Conservation (phyloP, 495 filamentous ascomycete genomes). For the Hypoxylon lienhwacheense region DNA sequence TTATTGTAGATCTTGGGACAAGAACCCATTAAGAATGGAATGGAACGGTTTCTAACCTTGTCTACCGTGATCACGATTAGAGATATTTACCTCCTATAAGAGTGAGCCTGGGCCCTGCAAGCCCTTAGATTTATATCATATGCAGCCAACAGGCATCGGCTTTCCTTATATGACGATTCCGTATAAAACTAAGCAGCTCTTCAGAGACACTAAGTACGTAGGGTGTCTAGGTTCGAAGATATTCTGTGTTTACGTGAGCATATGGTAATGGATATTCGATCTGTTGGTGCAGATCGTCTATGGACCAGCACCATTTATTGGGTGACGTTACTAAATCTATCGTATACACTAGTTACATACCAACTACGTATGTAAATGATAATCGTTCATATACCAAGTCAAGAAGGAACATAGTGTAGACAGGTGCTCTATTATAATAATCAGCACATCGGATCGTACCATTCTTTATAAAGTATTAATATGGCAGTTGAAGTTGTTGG, state of each 20-base stretch:
- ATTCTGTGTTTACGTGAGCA: not conserved
- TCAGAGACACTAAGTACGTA: too few relatives aligned
- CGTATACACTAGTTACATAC: constrained; percentile 4
- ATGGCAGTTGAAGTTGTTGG: constrained; percentile 20
- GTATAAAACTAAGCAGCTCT: too few relatives aligned
- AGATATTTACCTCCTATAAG: too few relatives aligned
- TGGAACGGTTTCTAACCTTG: too few relatives aligned
- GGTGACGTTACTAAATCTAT: not conserved
- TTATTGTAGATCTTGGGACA: too few relatives aligned
- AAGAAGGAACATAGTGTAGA: constrained; percentile 14
- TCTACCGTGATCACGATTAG: too few relatives aligned
- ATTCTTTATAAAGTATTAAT: constrained; percentile 19
- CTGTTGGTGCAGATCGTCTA: not conserved
- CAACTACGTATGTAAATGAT: constrained; percentile 11
- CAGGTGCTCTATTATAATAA: constrained; percentile 8
- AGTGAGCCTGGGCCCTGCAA: too few relatives aligned
- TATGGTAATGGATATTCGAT: not conserved
- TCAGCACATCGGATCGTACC: constrained; percentile 27
- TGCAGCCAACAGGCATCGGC: too few relatives aligned
- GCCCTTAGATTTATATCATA: too few relatives aligned
- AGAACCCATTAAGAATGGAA: too few relatives aligned
- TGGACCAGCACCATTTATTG: constrained; percentile 6
- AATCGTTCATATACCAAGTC: constrained; percentile 22
- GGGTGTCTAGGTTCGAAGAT: too few relatives aligned
- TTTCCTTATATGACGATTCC: too few relatives aligned